phyloP scores from a whole-genome alignment of 306 rosid species.

The Leucaena leucocephala region DNA sequence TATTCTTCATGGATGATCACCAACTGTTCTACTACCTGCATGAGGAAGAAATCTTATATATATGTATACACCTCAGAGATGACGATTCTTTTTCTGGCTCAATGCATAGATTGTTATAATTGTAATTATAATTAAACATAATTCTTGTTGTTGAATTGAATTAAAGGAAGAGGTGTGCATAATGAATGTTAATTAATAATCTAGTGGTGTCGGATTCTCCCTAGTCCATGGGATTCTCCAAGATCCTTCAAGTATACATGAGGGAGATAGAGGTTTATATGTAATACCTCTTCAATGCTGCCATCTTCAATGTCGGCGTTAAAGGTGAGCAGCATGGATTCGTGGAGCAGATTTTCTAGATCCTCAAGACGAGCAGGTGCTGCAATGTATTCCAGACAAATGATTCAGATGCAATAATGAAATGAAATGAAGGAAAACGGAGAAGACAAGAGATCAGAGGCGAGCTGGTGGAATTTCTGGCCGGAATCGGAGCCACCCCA shows the following conservation, averaged over 20 bases:
- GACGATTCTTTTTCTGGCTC: not conserved
- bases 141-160: not conserved
- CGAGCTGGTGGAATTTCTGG: slow-evolving; percentile 10
- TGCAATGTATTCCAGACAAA: not conserved
- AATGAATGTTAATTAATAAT: not conserved
- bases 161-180: not conserved
- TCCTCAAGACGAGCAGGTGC: not conserved
- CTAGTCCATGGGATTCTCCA: too few relatives aligned
- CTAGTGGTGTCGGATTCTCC: too few relatives aligned
- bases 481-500: slow-evolving; percentile 20
- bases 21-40: slow-evolving; percentile 19
- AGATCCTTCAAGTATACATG: not conserved
- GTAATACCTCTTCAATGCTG: slow-evolving; percentile 1
- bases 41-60: not conserved
- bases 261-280: not conserved
- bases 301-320: slow-evolving; percentile 25
- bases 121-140: too few relatives aligned
- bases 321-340: slow-evolving; percentile 8
- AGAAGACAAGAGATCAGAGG: slow-evolving; percentile 8
- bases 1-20: slow-evolving; percentile 9
- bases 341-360: slow-evolving; percentile 14
- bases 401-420: not conserved
- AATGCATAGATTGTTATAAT: not conserved
- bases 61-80: not conserved
- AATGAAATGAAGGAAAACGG: not conserved